A percentile compares a stretch with the other conserved stretches of the same genome.
These are phyloP conservation scores for Golubevia pallescens DNA, from an alignment of 1,284 basidiomycete genomes.

Conservation along the genomic window DNA sequence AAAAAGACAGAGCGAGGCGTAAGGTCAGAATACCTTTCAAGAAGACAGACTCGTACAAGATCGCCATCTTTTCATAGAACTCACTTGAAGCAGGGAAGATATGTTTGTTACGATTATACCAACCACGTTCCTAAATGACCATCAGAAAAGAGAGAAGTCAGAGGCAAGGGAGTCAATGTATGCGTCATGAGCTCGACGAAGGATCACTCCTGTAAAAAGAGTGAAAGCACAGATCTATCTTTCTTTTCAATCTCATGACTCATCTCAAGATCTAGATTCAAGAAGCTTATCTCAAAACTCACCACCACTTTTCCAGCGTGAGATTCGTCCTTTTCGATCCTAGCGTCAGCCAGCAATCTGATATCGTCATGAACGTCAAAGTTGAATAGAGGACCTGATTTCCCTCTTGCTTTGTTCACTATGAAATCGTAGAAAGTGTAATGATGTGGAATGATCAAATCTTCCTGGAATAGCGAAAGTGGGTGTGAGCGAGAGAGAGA, in stretches of 20 bases:
- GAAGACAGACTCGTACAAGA: too few species aligned
- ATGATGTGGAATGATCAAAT: constrained; percentile 59
- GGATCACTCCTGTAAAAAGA: neutral
- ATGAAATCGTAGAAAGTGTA: constrained; percentile 62
- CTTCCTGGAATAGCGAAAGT: constrained; percentile 23
- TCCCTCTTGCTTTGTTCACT: constrained; percentile 53
- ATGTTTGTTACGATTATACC: constrained; percentile 61
- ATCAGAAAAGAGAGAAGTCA: neutral
- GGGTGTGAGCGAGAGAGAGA: neutral
- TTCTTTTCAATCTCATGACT: too few species aligned
- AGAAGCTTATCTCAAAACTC: neutral
- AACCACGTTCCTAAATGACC: constrained; percentile 25
- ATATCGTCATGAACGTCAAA: constrained; percentile 62
- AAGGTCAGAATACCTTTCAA: too few species aligned
- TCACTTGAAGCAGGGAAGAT: constrained; percentile 54
- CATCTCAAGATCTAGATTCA: too few species aligned
- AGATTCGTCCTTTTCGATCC: constrained; percentile 58
- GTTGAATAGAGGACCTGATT: constrained; percentile 57
- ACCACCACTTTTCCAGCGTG: constrained; percentile 57
- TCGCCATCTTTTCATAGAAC: too few species aligned
- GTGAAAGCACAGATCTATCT: too few species aligned
- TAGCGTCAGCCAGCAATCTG: constrained; percentile 43
- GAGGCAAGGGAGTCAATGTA: too few species aligned
- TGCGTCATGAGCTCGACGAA: neutral
- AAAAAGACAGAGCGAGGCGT: too few species aligned